Base-by-base conservation (phyloP, 2,329 filamentous ascomycete species). In the Amauroascus verrucosus region DNA sequence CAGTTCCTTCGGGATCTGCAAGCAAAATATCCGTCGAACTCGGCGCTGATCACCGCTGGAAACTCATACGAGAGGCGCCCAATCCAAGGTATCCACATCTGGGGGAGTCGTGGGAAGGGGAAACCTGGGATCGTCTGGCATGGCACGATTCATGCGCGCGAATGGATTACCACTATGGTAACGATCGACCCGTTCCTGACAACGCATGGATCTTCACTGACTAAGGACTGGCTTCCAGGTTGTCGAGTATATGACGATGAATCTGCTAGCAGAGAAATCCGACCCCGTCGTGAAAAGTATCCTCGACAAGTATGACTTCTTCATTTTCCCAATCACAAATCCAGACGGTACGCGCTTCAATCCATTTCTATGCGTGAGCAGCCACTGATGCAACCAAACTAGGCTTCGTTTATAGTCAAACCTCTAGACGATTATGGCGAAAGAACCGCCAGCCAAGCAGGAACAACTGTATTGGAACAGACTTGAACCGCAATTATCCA, bases 301-400 rank as follows among this genome's bases (percentile, higher is more conserved):
- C 50, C 72, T 84, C 24, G 74, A 84, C 65, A 78, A 73, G 53
- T 83, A 82, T 62, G 83, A 86, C 66, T 82, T 82, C 59, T 84
- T 82, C 64, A 75, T 85, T 58, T 74, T 83, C 56, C 80, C 81
- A 3, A 68, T 83, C 26, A 78, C 82, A 18, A 83, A 84, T 62
- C 79, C 79, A 0, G 80, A 83, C 54, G 79, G 76, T 77, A 45
- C 18, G 8, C n/a, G 6, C 13, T 11, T 6, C 22, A 24, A 22
- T 4, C 5, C 16, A 22, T 22, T 38, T 2, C 9, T 37, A 30
- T 37, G 3, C 24, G 32, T 33, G 14, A 13, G 28, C 16, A 24
- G 22, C 13, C 37, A 13, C 11, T 24, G 16, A n/a, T 49, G 44
- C 24, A 16, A n/a, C 11, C 11, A 7, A 28, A 16, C n/a, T 44